Conservation (phyloP, 306 rosid species). For the Quercus robur region DNA sequence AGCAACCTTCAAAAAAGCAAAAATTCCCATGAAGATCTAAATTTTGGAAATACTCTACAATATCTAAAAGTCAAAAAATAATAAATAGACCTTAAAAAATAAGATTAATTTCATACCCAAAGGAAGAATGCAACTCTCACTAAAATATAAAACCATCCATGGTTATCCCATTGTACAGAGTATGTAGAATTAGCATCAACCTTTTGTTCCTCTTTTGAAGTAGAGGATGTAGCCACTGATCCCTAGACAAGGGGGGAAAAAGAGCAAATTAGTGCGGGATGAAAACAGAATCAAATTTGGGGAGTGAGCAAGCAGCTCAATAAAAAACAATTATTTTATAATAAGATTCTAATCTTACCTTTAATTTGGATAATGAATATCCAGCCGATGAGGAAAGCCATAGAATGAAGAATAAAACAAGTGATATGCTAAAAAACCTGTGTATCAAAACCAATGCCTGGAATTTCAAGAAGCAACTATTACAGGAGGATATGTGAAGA, state of each 20-base stretch:
- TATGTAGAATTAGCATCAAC: constrained; percentile 39
- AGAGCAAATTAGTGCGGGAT: constrained; percentile 18
- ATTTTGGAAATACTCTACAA: constrained; percentile 15
- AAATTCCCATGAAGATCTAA: constrained; percentile 16
- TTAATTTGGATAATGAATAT: constrained; percentile 29
- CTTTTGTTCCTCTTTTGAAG: constrained; percentile 37
- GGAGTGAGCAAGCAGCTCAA: constrained; percentile 6
- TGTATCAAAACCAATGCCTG: constrained; percentile 98
- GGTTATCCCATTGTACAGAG: constrained; percentile 56
- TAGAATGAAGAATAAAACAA: constrained; percentile 65
- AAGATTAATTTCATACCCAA: constrained; percentile 56
- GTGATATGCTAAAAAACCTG: constrained; percentile 97
- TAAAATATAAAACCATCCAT: constrained; percentile 77
- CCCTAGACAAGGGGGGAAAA: constrained; percentile 41
- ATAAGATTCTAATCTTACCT: constrained; percentile 43
- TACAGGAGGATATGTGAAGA: constrained; percentile 32
- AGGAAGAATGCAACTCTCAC: constrained; percentile 91
- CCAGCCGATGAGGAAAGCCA: constrained; percentile 73
- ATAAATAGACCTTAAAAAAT: background rate
- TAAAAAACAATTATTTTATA: constrained; percentile 17
- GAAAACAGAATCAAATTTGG: constrained; percentile 20
- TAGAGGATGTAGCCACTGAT: constrained; percentile 24
- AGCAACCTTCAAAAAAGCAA: constrained; percentile 46
- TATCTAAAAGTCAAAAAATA: background rate
- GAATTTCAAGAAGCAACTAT: constrained; percentile 64